These are phyloP conservation scores for Lactarius trivialis DNA, from an alignment of 768 basidiomycete genomes.

Conservation along the genomic window DNA sequence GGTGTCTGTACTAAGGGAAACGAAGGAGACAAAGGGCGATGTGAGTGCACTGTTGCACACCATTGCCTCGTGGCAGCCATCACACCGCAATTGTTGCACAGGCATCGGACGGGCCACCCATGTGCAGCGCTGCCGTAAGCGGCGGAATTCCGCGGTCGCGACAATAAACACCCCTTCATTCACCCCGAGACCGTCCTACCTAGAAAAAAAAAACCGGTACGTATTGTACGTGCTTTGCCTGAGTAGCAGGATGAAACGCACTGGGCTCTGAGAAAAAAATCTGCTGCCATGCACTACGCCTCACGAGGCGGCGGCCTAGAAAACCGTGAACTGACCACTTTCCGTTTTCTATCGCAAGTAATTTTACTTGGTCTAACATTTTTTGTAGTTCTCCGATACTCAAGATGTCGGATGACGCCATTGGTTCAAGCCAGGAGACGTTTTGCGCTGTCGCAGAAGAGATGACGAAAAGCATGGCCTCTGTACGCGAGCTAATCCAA, in stretches of 20 bases:
- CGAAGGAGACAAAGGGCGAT: background rate
- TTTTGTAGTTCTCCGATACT: background rate
- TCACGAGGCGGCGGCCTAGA: conserved; percentile 52
- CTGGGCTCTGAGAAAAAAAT: conserved; percentile 48
- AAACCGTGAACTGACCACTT: conserved; percentile 52
- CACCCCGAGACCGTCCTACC: background rate
- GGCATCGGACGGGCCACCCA: background rate
- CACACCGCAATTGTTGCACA: background rate
- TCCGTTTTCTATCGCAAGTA: background rate
- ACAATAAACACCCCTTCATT: background rate
- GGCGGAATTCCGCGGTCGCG: background rate
- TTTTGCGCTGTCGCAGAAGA: conserved; percentile 38
- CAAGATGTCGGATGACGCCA: conserved; percentile 10
- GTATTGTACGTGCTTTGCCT: background rate
- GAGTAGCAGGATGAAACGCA: conserved; percentile 44
- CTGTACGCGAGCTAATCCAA: conserved; percentile 51
- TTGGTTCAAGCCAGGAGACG: conserved; percentile 20
- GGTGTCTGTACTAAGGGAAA: background rate
- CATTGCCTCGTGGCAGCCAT: conserved; percentile 9
- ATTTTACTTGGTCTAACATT: background rate
- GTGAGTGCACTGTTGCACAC: background rate
- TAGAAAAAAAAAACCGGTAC: conserved; percentile 2
- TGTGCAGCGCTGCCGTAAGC: background rate
- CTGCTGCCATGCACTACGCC: conserved; percentile 51
- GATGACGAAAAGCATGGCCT: conserved; percentile 57